Evolutionary conservation across 495 filamentous ascomycete genomes (phyloP), one percentile per base, ranked within the genome.

Genomic region (Umbilicaria muhlenbergii): DNA sequence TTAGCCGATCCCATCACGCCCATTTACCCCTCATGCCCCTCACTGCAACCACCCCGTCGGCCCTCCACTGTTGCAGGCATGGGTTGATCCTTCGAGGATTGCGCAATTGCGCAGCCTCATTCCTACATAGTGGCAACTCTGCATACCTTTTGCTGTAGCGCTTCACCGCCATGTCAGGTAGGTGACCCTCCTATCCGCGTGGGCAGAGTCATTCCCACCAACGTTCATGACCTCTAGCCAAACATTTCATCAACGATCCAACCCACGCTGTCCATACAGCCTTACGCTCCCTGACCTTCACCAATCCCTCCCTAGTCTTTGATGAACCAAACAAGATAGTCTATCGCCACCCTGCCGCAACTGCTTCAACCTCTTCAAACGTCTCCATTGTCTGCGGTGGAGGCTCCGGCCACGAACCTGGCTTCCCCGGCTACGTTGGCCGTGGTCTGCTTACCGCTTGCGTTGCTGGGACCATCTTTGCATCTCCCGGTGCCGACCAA

Each of bases 191-290:
- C 24, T 28, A 28, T 28, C 24, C 2, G 8, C 8, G 1, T 10
- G 3, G 4, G 8, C 8, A 28, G 24, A 28, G 6, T 10, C 21
- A 28, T 6, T 6, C 24, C 1, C 1, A 10, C 1, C 8, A 28
- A 28, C 24, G 1, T 3, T 6, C 3, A 3, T 6, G 5, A 7
- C 24, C 8, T 38, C 15, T 37, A 67, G 66, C 79, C 50, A 93
- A 93, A 64, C 91, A 98, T 65, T 98, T 95, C 71, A 76, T 95
- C 68, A 77, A 83, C 53, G 83, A 92, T 60, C 81, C 91, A 18
- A 75, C 70, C 43, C 69, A 81, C 50, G 74, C 95, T 43, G 86
- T 98, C 52, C 69, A 77, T 49, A 70, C 77, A 12, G 81, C 87
- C 14, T 77, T 98, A 17, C 69, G 78, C 47, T 76, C 83, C 39